Base-by-base conservation (phyloP, 192 early-diverging fungal genomes). In the Coemansia furcata region DNA sequence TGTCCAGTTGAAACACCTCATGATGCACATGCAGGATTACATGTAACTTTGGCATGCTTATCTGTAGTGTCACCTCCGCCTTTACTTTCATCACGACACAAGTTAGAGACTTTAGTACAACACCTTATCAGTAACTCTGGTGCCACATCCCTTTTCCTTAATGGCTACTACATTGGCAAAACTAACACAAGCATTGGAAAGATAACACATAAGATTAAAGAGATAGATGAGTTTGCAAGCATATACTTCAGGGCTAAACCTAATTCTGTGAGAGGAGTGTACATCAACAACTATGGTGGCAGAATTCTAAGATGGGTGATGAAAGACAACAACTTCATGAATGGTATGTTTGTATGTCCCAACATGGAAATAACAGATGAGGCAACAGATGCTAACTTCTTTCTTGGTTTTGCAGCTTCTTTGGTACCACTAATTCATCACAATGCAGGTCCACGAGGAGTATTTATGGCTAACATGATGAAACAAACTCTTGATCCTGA, bases 401-500 rank as follows among this genome's bases (percentile, higher is more conserved):
- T 59, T 35, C 35, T 59, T 3, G 57, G 57, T 8, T 59, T 59
- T 59, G 57, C 57, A 17, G 57, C 57, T 8, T 59, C 57, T 6
- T 15, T 59, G 17, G 57, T 59, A 1, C 57, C 57, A 0, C 57
- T 59, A 37, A 36, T 59, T 0, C 57, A 59, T 19, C 57, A 59
- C 32, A 59, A 59, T 5, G 57, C 57, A 8, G 57, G 57, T 0
- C 57, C 57, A 3, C 8, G 57, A 59, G 57, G 57, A 17, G 57
- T 59, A 12, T 59, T 59, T 15, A 59, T 59, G 57, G 57, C 57
- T 33, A 59, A 59, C 35, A 59, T 59, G 57, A 59, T 59, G 57
- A 59, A 59, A n/a, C 57, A 59, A 6, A 59, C 57, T 59, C 57
- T 59, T 37, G 57, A 59, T 59, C 57, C 57, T 32, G 57, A n/a